Conservation (phyloP, 768 basidiomycete species). For the Dioszegia aurantiaca region DNA sequence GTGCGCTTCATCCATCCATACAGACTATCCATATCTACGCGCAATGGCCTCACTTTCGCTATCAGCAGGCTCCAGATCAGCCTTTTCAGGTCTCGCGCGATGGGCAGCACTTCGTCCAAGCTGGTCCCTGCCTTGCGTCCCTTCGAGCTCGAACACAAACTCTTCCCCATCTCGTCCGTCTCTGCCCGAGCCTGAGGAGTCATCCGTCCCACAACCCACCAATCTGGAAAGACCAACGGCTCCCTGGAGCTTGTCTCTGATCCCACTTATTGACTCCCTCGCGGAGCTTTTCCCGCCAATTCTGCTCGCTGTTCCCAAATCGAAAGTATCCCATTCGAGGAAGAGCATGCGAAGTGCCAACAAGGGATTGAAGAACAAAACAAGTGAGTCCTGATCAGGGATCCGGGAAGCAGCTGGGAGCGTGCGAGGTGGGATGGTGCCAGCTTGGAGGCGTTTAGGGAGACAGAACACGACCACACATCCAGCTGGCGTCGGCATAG, state of each 20-base stretch:
- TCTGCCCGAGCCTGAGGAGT: too few relatives aligned
- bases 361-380: slow-evolving; percentile 91
- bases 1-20: not conserved
- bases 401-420: not conserved
- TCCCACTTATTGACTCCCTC: slow-evolving; percentile 57
- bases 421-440: too few relatives aligned
- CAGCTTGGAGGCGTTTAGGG: too few relatives aligned
- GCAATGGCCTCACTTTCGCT: slow-evolving; percentile 5
- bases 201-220: not conserved
- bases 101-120: slow-evolving; percentile 28
- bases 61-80: not conserved
- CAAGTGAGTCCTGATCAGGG: slow-evolving; percentile 60
- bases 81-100: not conserved
- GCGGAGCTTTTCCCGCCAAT: slow-evolving; percentile 80
- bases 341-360: slow-evolving; percentile 94
- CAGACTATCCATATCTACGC: not conserved
- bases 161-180: slow-evolving; percentile 36
- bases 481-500: too few relatives aligned
- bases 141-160: slow-evolving; percentile 22
- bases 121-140: slow-evolving; percentile 35
- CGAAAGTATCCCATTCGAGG: slow-evolving; percentile 84
- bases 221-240: not conserved
- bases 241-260: slow-evolving; percentile 12
- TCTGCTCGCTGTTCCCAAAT: slow-evolving; percentile 89
- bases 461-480: too few relatives aligned